Evolutionary conservation across 352 stramenopile species (phyloP).

Genomic region (Pythium myriotylum): DNA sequence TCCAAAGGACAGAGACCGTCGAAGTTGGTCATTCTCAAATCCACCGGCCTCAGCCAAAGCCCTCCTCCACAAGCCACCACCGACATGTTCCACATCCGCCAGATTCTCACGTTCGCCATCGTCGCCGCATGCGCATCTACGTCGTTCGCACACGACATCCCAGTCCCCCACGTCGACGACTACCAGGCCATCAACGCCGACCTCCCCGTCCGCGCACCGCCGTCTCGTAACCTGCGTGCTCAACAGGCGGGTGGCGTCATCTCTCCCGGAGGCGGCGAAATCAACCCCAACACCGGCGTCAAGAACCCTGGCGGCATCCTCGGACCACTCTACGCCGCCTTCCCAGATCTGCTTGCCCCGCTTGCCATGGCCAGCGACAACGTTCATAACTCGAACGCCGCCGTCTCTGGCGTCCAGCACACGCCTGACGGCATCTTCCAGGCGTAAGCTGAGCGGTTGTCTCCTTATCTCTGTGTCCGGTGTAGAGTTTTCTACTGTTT

Average conservation of each 20-base stretch:
- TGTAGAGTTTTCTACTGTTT: no score
- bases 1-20: no score
- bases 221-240: neutral
- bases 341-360: conserved; percentile 8
- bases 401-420: conserved; percentile 20
- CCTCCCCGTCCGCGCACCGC: no score
- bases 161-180: neutral
- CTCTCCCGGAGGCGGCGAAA: neutral
- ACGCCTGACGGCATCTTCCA: conserved; percentile 22
- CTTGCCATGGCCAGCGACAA: conserved; percentile 19
- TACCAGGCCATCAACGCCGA: neutral
- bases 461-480: no score
- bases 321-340: conserved; percentile 12
- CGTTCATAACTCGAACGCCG: no score
- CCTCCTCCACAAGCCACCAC: neutral
- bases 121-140: neutral
- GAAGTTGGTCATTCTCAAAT: conserved; percentile 6
- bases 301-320: conserved; percentile 16
- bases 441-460: neutral
- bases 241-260: conserved; percentile 9
- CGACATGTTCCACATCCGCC: neutral
- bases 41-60: no score
- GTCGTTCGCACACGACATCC: neutral
- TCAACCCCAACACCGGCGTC: conserved; percentile 10
- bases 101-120: conserved; percentile 1